Conservation (phyloP, 1,284 basidiomycete species). For the Stygiomarasmius scandens region DNA sequence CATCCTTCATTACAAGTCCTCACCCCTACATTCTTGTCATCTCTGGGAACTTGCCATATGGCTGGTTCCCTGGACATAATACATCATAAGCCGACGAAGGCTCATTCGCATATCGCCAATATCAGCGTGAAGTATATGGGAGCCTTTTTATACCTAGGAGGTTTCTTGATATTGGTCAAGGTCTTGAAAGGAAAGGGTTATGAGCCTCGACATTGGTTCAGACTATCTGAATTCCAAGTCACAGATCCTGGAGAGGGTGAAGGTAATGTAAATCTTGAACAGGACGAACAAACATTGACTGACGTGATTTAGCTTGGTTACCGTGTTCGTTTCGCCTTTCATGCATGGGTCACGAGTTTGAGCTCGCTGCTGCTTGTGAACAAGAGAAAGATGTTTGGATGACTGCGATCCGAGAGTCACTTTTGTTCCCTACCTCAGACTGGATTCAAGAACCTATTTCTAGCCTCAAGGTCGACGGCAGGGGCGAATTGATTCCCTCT, state of each 20-base stretch:
- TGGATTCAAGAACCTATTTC: constrained; percentile 66
- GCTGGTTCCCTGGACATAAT: constrained; percentile 85
- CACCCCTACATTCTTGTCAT: constrained; percentile 60
- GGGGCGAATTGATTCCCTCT: constrained; percentile 37
- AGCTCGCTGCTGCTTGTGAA: constrained; percentile 81
- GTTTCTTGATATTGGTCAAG: constrained; percentile 86
- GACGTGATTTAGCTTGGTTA: constrained; percentile 59
- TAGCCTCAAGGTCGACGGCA: constrained; percentile 52
- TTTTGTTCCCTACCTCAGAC: constrained; percentile 32
- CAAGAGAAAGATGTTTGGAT: constrained; percentile 87
- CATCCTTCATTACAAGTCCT: constrained; percentile 34
- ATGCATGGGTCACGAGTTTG: constrained; percentile 72
- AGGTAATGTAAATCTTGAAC: constrained; percentile 39
- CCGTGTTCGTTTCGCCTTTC: constrained; percentile 81
- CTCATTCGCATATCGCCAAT: constrained; percentile 40
- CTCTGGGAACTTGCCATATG: constrained; percentile 74
- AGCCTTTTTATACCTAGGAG: constrained; percentile 85
- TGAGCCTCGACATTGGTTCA: constrained; percentile 87
- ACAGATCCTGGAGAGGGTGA: constrained; percentile 72
- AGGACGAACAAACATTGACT: constrained; percentile 8
- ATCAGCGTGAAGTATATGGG: constrained; percentile 86
- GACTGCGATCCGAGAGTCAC: constrained; percentile 57
- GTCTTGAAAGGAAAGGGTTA: constrained; percentile 80
- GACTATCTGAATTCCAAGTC: constrained; percentile 70
- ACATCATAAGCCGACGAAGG: constrained; percentile 54